Conservation (phyloP, 2,329 filamentous ascomycete species). For the Ophiocordyceps australis region DNA sequence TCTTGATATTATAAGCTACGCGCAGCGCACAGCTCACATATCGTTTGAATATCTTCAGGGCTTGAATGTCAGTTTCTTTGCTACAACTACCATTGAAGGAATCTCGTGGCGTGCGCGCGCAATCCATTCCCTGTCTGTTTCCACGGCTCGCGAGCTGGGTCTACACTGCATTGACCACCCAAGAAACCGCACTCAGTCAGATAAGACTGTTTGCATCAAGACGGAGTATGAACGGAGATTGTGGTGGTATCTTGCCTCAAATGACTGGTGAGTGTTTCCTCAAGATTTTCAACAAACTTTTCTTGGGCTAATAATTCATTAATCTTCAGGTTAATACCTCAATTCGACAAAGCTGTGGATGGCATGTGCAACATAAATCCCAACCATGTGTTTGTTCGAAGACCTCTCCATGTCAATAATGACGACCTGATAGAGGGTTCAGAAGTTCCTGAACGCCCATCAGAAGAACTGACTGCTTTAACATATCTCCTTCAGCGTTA, state of each 20-base stretch:
- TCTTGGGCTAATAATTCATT: constrained; percentile 12
- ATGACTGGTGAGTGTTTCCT: constrained; percentile 15
- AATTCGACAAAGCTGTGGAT: too few species aligned
- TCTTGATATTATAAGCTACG: constrained; percentile 16
- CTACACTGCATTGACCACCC: constrained; percentile 21
- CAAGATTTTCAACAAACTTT: constrained; percentile 18
- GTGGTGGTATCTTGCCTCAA: constrained; percentile 24
- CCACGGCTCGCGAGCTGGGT: constrained; percentile 13
- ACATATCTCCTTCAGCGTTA: constrained; percentile 19
- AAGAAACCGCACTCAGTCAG: constrained; percentile 4
- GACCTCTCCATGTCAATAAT: constrained; percentile 19
- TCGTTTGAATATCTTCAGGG: constrained; percentile 18
- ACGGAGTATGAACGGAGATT: constrained; percentile 20
- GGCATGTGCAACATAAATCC: constrained; percentile 17
- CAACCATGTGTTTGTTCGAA: constrained; percentile 18
- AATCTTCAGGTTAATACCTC: too few species aligned
- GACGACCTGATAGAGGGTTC: constrained; percentile 13
- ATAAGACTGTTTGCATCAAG: constrained; percentile 6
- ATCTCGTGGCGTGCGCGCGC: constrained; percentile 13
- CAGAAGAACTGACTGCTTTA: constrained; percentile 13
- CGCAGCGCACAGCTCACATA: constrained; percentile 8
- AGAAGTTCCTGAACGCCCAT: constrained; percentile 11
- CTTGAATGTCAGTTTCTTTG: constrained; percentile 16
- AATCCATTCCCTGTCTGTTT: constrained; percentile 10
- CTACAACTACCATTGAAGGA: constrained; percentile 19